Percentiles rank a stretch among this genome's conserved stretches.
phyloP scores from a whole-genome alignment of 225 moss, liverwort and hornwort genomes.

The Physcomitrellopsis africana region DNA sequence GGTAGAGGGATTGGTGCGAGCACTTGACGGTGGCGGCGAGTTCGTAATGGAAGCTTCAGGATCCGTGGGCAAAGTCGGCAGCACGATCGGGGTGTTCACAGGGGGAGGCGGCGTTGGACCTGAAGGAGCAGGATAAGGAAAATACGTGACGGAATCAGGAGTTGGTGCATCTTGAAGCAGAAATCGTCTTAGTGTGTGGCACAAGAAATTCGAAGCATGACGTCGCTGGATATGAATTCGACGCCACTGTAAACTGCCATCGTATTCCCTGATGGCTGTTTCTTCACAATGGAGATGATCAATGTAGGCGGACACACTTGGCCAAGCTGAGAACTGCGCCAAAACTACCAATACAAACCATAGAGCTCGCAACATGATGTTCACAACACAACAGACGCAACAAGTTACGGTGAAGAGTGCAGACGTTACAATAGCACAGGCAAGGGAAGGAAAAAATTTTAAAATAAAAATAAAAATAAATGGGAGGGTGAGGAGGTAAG shows the following conservation, averaged over 20 bases:
- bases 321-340: too few species aligned
- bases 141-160: not conserved
- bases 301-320: too few species aligned
- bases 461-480: too few species aligned
- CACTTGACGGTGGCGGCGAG: not conserved
- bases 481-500: too few species aligned
- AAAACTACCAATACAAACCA: too few species aligned
- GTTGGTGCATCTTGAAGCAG: conserved; percentile 17
- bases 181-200: conserved; percentile 31
- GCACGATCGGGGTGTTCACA: conserved; percentile 23
- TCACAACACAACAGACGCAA: too few species aligned
- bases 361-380: too few species aligned
- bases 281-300: too few species aligned
- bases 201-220: conserved; percentile 6
- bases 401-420: too few species aligned
- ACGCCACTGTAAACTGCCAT: not conserved
- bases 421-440: too few species aligned
- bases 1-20: conserved; percentile 32
- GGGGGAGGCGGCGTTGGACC: not conserved
- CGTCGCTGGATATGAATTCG: not conserved
- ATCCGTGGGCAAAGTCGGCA: conserved; percentile 38
- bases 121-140: not conserved
- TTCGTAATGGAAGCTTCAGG: conserved; percentile 6
- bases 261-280: too few species aligned
- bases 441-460: too few species aligned